These are phyloP conservation scores for Pyrenopolyporus hunteri DNA, from an alignment of 495 filamentous ascomycete species.

Conservation along the genomic window DNA sequence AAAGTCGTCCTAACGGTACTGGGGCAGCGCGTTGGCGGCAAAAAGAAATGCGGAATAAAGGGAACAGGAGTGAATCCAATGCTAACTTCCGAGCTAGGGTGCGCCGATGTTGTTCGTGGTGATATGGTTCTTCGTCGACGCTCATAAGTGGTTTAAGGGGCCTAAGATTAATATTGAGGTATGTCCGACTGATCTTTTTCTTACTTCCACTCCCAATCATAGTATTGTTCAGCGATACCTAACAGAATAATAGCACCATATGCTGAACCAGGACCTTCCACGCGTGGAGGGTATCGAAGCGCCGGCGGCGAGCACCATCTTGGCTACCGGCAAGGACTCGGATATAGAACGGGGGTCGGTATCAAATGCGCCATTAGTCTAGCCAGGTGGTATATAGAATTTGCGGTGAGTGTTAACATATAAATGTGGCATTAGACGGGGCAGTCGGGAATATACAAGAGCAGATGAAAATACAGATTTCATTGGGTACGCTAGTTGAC, in stretches of 20 bases:
- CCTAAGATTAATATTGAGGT: conserved; percentile 70
- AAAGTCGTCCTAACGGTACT: background rate
- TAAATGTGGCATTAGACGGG: background rate
- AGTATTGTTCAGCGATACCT: conserved; percentile 1
- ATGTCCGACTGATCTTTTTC: background rate
- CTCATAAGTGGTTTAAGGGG: conserved; percentile 75
- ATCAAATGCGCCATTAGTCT: conserved; percentile 13
- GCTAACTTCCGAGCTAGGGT: conserved; percentile 32
- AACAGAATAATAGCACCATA: conserved; percentile 33
- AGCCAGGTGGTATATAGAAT: background rate
- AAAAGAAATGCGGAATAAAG: background rate
- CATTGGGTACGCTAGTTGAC: no score
- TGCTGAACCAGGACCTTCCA: conserved; percentile 29
- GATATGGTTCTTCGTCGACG: conserved; percentile 74
- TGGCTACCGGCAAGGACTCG: conserved; percentile 10
- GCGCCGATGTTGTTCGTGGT: conserved; percentile 61
- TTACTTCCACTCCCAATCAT: background rate
- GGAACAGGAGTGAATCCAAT: background rate
- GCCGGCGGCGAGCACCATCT: background rate
- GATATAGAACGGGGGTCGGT: conserved; percentile 37
- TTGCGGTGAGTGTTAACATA: background rate
- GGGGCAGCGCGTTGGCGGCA: conserved; percentile 50
- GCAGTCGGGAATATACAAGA: background rate
- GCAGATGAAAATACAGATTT: background rate
- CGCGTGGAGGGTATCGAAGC: conserved; percentile 27